Base-by-base conservation (phyloP, 2,329 filamentous ascomycete genomes). In the Coccinonectria pachysandricola region DNA sequence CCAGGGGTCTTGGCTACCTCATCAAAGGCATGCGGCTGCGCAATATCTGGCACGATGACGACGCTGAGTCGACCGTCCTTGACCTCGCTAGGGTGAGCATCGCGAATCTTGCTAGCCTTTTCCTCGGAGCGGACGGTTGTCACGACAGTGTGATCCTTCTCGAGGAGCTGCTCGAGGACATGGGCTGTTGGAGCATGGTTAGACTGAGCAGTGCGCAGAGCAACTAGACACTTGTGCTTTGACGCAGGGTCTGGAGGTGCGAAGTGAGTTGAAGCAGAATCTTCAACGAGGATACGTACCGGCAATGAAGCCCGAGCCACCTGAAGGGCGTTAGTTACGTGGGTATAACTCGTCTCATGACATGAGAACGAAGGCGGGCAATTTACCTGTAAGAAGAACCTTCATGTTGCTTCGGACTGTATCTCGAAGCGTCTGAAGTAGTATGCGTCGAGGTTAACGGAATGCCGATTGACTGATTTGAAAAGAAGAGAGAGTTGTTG, bases 1-100 rank as follows among this genome's bases (percentile, higher is more conserved):
- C 59, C 62, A 1, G 64, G 60, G 4, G 48, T 57, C 49, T 59
- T 52, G 35, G 67, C 60, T 2, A 68, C 72, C 42, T 75, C 63
- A 43, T 83, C 75, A 49, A 93, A 93, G 31, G 85, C 84, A 29
- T 68, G 66, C 21, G 74, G 66, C 45, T 75, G 54, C 4, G 82
- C 80, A 40, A 93, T 81, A 48, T 93, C 84, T 11, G 78, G 72
- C 13, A 92, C 83, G 40, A 91, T 75, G 29, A 51, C 58, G 8
- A 68, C 56, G 16, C 54, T 44, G 11, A 75, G 63, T 16, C 58
- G 56, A 9, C 60, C 56, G 31, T 43, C 45, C 32, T 60, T 47
- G 12, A 52, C 48, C 2, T 63, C 55, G 45, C 34, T 32, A 6
- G 31, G 33, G 23, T 71, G 59, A 7, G 66, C 62, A 26, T 57